Conservation (phyloP, 768 basidiomycete species). For the Boletus tylopilopsis region DNA sequence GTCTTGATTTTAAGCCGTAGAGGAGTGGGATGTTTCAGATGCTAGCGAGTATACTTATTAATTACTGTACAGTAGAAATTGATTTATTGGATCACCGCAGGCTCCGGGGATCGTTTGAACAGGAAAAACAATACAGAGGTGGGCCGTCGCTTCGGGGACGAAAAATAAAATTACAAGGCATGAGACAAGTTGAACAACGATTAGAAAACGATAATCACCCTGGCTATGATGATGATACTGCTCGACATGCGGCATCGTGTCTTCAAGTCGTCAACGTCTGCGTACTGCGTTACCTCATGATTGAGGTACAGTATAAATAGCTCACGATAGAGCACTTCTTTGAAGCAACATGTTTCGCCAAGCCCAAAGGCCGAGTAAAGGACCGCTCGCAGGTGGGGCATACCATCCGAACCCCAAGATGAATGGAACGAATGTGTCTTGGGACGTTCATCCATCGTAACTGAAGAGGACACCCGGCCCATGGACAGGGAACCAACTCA, state of each 20-base stretch:
- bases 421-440: constrained; percentile 9
- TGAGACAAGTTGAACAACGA: background rate
- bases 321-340: constrained; percentile 3
- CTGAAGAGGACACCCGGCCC: constrained; percentile 3
- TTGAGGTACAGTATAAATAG: background rate
- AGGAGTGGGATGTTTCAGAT: too few species aligned
- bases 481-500: constrained; percentile 4
- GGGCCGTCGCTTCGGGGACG: too few species aligned
- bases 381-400: constrained; percentile 8
- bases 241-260: too few species aligned
- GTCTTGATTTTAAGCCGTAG: too few species aligned
- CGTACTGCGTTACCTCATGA: background rate
- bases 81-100: too few species aligned
- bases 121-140: too few species aligned
- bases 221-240: too few species aligned
- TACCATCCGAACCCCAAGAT: constrained; percentile 5
- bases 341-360: constrained; percentile 10
- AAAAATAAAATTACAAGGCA: background rate
- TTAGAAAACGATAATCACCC: background rate
- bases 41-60: too few species aligned
- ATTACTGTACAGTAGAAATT: too few species aligned
- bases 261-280: background rate
- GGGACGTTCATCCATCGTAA: constrained; percentile 10
- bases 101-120: too few species aligned
- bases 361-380: constrained; percentile 9